Evolutionary conservation across 2,329 filamentous ascomycete species (phyloP).

Genomic region (Diplodia scrobiculata): DNA sequence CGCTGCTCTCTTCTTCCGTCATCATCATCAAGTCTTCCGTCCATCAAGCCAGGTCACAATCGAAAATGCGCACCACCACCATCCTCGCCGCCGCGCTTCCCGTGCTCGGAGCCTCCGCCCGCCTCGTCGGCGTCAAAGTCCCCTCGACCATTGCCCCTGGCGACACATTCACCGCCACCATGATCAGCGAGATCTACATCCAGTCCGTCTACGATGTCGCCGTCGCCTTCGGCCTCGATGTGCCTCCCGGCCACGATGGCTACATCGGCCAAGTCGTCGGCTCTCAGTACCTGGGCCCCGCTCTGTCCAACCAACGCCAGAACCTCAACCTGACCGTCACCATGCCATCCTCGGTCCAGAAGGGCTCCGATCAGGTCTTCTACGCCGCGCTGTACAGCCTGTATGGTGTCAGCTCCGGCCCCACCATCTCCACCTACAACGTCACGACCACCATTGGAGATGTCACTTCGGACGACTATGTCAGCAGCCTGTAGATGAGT

Average conservation of each 20-base stretch:
- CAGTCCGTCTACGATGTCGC: slow-evolving; percentile 51
- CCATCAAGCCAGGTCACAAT: background rate
- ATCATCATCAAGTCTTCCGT: background rate
- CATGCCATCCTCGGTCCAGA: slow-evolving; percentile 30
- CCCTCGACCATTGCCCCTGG: slow-evolving; percentile 49
- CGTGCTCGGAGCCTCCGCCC: slow-evolving; percentile 40
- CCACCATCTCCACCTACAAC: slow-evolving; percentile 29
- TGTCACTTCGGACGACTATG: slow-evolving; percentile 8
- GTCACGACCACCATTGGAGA: slow-evolving; percentile 16
- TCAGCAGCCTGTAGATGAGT: slow-evolving; percentile 4
- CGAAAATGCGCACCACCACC: slow-evolving; percentile 33
- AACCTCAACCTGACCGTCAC: slow-evolving; percentile 36
- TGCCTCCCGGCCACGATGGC: slow-evolving; percentile 35
- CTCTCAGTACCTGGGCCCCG: slow-evolving; percentile 46
- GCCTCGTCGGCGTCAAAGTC: slow-evolving; percentile 50
- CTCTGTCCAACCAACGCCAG: slow-evolving; percentile 36
- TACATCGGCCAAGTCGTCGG: slow-evolving; percentile 40
- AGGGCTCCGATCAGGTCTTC: slow-evolving; percentile 32
- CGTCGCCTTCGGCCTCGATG: slow-evolving; percentile 48
- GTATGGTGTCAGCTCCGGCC: slow-evolving; percentile 34
- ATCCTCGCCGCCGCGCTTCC: slow-evolving; percentile 32
- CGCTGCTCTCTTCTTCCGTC: background rate
- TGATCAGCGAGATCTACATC: slow-evolving; percentile 50
- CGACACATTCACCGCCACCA: slow-evolving; percentile 43
- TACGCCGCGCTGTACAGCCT: slow-evolving; percentile 36